phyloP scores from a whole-genome alignment of 805 yeast species.

The Brettanomyces nanus region DNA sequence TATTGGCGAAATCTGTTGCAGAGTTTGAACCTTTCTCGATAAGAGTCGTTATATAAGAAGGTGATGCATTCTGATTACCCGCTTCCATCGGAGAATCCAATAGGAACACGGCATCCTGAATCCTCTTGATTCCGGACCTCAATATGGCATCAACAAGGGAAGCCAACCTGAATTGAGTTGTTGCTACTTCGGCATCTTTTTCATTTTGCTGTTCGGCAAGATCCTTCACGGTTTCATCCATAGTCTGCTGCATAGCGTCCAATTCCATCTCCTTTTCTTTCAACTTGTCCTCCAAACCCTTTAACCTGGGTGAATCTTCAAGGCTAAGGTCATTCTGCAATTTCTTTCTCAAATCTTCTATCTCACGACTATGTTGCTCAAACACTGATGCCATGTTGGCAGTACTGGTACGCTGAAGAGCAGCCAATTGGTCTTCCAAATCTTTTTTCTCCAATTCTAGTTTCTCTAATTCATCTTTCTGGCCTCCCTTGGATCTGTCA shows the following conservation, averaged over 20 bases:
- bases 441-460: constrained; percentile 59
- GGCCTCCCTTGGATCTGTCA: constrained; percentile 59
- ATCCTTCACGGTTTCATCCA: constrained; percentile 62
- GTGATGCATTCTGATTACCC: constrained; percentile 70
- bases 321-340: constrained; percentile 23
- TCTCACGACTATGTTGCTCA: constrained; percentile 54
- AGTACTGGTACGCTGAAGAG: constrained; percentile 54
- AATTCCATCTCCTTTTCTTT: constrained; percentile 69
- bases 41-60: constrained; percentile 57
- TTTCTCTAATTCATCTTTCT: constrained; percentile 56
- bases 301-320: constrained; percentile 16
- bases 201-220: constrained; percentile 42
- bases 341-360: constrained; percentile 39
- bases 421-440: constrained; percentile 47
- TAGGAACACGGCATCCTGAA: constrained; percentile 65
- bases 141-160: constrained; percentile 62
- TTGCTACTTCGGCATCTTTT: constrained; percentile 48
- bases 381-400: constrained; percentile 53
- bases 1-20: constrained; percentile 74
- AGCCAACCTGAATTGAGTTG: constrained; percentile 36
- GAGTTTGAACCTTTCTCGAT: constrained; percentile 61
- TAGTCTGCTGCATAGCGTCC: constrained; percentile 69
- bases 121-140: constrained; percentile 56
- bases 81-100: constrained; percentile 75
- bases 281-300: constrained; percentile 36